Conservation (phyloP, 2,329 filamentous ascomycete species). For the Aspergillus clavatus region DNA sequence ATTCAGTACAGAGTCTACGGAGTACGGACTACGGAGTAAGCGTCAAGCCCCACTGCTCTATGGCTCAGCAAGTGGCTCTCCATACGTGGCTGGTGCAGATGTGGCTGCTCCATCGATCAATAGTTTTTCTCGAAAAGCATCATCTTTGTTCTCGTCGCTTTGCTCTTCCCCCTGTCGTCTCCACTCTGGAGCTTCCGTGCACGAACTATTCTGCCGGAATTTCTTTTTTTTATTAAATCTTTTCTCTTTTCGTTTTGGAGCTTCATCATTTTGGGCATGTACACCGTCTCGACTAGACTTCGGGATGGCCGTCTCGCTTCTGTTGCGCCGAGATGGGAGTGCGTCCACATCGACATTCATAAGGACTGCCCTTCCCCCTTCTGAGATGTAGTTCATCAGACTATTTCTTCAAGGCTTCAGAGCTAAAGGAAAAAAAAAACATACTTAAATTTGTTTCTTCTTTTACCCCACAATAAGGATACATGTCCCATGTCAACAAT, state of each 20-base stretch:
- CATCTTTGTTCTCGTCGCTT: neutral
- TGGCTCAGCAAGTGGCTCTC: slow-evolving; percentile 6
- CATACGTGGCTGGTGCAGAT: slow-evolving; percentile 14
- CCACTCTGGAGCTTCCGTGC: neutral
- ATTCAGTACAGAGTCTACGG: no score
- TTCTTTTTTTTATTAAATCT: neutral
- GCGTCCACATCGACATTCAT: neutral
- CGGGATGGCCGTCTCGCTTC: slow-evolving; percentile 1
- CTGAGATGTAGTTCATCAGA: neutral
- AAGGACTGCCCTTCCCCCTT: no score
- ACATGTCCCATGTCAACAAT: slow-evolving; percentile 24
- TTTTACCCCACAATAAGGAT: neutral
- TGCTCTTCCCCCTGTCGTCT: neutral
- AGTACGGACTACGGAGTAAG: no score
- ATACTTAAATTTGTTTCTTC: no score
- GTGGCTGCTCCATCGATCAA: slow-evolving; percentile 15
- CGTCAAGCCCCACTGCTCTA: slow-evolving; percentile 5
- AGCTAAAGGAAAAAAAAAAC: no score
- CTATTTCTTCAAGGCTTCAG: no score
- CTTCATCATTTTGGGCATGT: neutral
- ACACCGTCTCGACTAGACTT: slow-evolving; percentile 1
- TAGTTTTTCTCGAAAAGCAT: slow-evolving; percentile 8
- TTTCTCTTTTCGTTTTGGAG: neutral
- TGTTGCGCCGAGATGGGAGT: neutral
- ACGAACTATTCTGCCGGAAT: neutral